Evolutionary conservation across 495 filamentous ascomycete species (phyloP).

Genomic region (Xylaria sp.): DNA sequence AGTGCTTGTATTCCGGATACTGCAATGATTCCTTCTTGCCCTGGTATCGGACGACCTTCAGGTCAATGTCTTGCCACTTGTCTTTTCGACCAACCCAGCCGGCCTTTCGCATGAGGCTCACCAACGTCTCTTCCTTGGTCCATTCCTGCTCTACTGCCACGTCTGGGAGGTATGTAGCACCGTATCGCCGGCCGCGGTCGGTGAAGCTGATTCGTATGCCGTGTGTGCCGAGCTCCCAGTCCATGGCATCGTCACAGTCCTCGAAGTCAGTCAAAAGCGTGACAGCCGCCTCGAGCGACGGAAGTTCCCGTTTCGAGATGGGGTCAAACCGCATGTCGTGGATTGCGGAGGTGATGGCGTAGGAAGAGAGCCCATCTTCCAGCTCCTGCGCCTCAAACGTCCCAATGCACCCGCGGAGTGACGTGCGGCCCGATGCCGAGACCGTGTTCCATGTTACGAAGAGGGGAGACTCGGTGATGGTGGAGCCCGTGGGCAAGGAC

Average conservation of each 20-base stretch:
- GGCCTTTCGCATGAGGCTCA: conserved; percentile 92
- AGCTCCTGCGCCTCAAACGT: conserved; percentile 87
- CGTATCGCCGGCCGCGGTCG: conserved; percentile 70
- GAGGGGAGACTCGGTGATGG: conserved; percentile 64
- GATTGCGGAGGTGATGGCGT: conserved; percentile 89
- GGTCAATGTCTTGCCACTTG: conserved; percentile 77
- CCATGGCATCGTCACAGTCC: conserved; percentile 71
- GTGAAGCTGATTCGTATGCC: conserved; percentile 81
- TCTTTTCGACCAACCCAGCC: conserved; percentile 76
- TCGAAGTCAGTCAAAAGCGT: conserved; percentile 82
- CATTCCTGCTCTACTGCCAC: conserved; percentile 92
- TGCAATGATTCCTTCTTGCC: conserved; percentile 72
- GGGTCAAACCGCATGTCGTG: conserved; percentile 86
- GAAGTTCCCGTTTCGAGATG: conserved; percentile 70
- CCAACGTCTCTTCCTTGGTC: conserved; percentile 90
- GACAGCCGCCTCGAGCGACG: conserved; percentile 70
- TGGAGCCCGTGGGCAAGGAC: conserved; percentile 31
- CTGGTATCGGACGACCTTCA: conserved; percentile 81
- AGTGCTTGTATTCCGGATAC: conserved; percentile 77
- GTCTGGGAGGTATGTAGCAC: conserved; percentile 90
- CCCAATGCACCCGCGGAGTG: conserved; percentile 92
- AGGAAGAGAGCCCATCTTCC: conserved; percentile 72
- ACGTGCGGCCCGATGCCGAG: conserved; percentile 63
- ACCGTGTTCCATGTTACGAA: conserved; percentile 96
- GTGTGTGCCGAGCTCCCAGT: conserved; percentile 87